Evolutionary conservation across 306 rosid species (phyloP), one percentile per base, ranked within the genome.

Genomic region (Ammopiptanthus mongolicus): DNA sequence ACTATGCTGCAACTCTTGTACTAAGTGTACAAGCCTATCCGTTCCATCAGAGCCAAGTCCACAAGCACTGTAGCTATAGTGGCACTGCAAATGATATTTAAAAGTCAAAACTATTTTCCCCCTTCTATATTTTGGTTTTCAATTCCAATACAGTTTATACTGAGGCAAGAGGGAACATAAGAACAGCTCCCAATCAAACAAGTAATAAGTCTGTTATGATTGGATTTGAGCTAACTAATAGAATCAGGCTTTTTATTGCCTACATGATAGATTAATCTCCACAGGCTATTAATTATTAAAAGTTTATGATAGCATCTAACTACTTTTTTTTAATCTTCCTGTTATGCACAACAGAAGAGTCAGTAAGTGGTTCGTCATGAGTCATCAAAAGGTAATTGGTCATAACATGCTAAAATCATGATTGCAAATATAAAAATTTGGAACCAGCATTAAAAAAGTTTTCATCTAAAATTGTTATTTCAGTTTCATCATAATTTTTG

Each of bases 31-130:
- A 51, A 95, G 95, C 86, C 97, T 89, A 71, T 95, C 89, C 41
- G 98, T 95, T 64, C 96, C 98, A 31, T 91, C 90, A 6, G 98
- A 87, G 42, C 96, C 98, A 29, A 92, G 96, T 74, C 96, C 97
- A 80, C 97, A 95, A 39, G 91, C 93, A 80, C 90, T 61, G 67
- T 87, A 95, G 87, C 98, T 91, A 50, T 91, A 86, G 85, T 95
- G 97, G 76, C 97, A 95, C 99, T 95, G 93, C 75, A 56, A 77
- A 66, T 51, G 8, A 71, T 52, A 75, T 39, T 51, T 8, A 33
- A 21, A 18, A 15, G 39, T 50, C 9, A 23, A 50, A 69, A 69
- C 41, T 64, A 48, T 11, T 62, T 65, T 36, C 25, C 5, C 52
- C 48, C 64, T 6, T 71, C 7, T 15, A 21, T 39, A 66, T 36